Evolutionary conservation across 257 asterid species (phyloP).

Genomic region (Buddleja alternifolia): DNA sequence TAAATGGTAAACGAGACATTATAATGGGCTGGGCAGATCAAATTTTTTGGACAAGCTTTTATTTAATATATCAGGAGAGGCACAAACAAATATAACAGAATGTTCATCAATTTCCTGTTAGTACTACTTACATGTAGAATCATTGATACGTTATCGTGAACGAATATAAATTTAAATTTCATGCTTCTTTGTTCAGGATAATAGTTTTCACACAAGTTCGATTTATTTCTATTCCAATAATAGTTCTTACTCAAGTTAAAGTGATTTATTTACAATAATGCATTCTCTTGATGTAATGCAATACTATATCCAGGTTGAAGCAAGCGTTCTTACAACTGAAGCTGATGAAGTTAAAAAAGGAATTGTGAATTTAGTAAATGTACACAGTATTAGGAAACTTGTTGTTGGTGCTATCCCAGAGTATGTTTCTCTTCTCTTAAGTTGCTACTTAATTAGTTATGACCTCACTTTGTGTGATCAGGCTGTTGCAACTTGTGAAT

Average conservation of each 20-base stretch:
- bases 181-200: too few relatives aligned
- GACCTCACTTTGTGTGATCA: not conserved
- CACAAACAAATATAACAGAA: too few relatives aligned
- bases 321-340: slow-evolving; percentile 57
- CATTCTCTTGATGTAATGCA: slow-evolving; percentile 19
- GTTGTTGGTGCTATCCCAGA: slow-evolving; percentile 77
- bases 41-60: too few relatives aligned
- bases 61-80: too few relatives aligned
- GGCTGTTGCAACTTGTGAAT: not conserved
- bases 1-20: too few relatives aligned
- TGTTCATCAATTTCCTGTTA: too few relatives aligned
- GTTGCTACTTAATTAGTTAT: slow-evolving; percentile 9
- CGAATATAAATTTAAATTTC: too few relatives aligned
- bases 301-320: slow-evolving; percentile 60
- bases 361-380: slow-evolving; percentile 65
- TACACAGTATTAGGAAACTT: slow-evolving; percentile 55
- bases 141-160: too few relatives aligned
- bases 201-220: too few relatives aligned
- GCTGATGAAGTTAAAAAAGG: slow-evolving; percentile 67
- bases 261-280: not conserved
- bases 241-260: not conserved
- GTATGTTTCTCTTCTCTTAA: slow-evolving; percentile 47
- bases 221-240: slow-evolving; percentile 1
- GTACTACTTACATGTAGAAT: too few relatives aligned
- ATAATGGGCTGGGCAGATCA: too few relatives aligned